Percentiles rank a stretch among this genome's conserved stretches.
These are phyloP conservation scores for Colletotrichum neosansevieriae DNA, from an alignment of 2,329 filamentous ascomycete species.

Conservation along the genomic window DNA sequence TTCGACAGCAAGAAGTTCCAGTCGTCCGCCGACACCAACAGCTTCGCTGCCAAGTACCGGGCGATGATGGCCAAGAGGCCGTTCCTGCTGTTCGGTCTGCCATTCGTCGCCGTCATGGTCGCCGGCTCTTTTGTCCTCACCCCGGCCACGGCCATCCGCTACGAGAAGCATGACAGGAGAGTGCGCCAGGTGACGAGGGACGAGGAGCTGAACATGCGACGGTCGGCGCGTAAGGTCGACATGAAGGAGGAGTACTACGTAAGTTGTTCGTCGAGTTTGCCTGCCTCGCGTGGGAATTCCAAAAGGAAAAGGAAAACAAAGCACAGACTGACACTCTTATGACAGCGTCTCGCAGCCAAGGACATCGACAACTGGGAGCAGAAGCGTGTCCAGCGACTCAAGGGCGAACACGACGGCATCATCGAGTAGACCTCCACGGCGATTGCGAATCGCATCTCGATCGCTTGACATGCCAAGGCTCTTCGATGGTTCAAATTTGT, in stretches of 20 bases:
- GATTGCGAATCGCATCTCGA: constrained; percentile 27
- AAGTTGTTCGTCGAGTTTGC: constrained; percentile 52
- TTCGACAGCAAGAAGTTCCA: constrained; percentile 81
- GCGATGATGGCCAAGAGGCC: constrained; percentile 80
- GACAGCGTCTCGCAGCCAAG: constrained; percentile 83
- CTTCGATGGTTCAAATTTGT: not conserved
- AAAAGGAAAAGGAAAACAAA: constrained; percentile 48
- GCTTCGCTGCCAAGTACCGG: constrained; percentile 82
- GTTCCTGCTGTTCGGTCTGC: constrained; percentile 92
- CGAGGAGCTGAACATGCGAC: constrained; percentile 86
- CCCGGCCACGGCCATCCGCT: constrained; percentile 91
- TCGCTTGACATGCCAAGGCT: not conserved
- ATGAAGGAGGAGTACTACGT: constrained; percentile 91
- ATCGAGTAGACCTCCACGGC: constrained; percentile 56
- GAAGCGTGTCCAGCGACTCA: constrained; percentile 89
- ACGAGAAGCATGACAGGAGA: constrained; percentile 92
- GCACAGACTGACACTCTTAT: constrained; percentile 47
- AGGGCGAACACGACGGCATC: constrained; percentile 90
- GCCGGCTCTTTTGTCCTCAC: constrained; percentile 94
- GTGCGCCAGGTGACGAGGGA: constrained; percentile 87
- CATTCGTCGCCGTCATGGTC: constrained; percentile 90
- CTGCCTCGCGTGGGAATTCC: no score
- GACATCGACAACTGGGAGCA: constrained; percentile 98
- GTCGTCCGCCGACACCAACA: constrained; percentile 72
- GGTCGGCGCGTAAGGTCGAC: constrained; percentile 77